Conservation (phyloP, 2,329 filamentous ascomycete species). For the Exophiala phaeomuriformis region DNA sequence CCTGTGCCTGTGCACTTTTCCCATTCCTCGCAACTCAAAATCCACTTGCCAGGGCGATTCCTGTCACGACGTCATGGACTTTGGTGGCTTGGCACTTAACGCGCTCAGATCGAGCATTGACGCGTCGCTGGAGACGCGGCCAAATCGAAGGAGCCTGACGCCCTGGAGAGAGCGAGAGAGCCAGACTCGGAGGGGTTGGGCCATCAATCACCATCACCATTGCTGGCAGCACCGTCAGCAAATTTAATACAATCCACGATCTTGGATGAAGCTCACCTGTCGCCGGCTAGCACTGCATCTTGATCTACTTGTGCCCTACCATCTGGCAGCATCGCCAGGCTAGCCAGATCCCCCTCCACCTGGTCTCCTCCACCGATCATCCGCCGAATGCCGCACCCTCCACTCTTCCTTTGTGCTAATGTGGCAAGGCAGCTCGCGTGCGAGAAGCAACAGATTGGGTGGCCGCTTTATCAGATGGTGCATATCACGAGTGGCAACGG, state of each 20-base stretch:
- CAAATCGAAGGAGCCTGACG: too few species aligned
- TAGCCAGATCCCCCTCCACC: neutral
- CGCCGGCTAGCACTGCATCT: too few species aligned
- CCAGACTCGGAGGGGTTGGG: too few species aligned
- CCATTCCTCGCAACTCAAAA: neutral
- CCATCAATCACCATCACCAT: too few species aligned
- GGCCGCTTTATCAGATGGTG: neutral
- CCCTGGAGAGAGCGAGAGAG: too few species aligned
- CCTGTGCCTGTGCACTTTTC: neutral
- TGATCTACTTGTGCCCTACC: neutral
- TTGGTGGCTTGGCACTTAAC: constrained; percentile 4
- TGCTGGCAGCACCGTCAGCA: too few species aligned
- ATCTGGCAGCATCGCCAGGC: neutral
- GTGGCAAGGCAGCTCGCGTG: too few species aligned
- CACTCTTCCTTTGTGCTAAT: neutral
- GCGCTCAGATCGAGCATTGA: constrained; percentile 3
- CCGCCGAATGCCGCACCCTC: neutral
- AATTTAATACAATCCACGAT: too few species aligned
- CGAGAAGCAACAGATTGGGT: neutral
- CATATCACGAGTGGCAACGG: neutral
- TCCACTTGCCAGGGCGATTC: neutral
- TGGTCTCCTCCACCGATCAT: neutral
- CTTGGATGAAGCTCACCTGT: too few species aligned
- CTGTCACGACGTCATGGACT: constrained; percentile 17
- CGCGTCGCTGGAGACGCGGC: neutral